Base-by-base conservation (phyloP, 257 asterid genomes). In the Nicotiana paniculata region DNA sequence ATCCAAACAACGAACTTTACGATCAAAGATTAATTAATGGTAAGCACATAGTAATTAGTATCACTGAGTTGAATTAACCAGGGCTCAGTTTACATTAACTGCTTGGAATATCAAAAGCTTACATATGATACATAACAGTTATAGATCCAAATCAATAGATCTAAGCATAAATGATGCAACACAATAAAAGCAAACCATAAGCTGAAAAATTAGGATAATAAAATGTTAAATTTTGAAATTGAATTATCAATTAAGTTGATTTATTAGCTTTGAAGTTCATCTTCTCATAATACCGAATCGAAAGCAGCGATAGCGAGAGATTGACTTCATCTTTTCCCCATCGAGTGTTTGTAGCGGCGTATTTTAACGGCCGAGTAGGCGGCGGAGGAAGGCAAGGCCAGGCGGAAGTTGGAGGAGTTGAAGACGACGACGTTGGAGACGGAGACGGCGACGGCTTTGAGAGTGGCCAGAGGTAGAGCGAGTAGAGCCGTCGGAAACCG, bases 311-410 rank as follows among this genome's bases (percentile, higher is more conserved):
- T 43, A 96, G 89, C 63, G 97, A 93, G 65, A 96, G 93, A 82
- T 94, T 93, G 79, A 96, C 95, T 90, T 96, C 99, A 82, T 96
- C 99, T 88, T 91, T 94, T 32, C 99, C 99, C 99, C 98, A 96
- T 67, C 97, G 88, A 37, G 91, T 90, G 61, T 89, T 94, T 63
- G 64, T 74, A 62, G 77, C 87, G 48, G 87, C 35, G 57, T 90
- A 54, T 66, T 84, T 90, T 18, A 88, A 81, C 33, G 92, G 83
- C 80, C 82, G 69, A 72, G 83, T 79, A 79, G 83, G 84, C 55
- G 90, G 82, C 13, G 84, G 86, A 28, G 96, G 98, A 66, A 91
- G 90, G 59, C 94, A 86, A 8, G 93, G 93, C 97, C 97, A 92
- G 65, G 86, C 1, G 26, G 91, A 88, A 35, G 86, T 62, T 17